A percentile compares a stretch with the other conserved stretches of the same genome.
Conservation (phyloP, 768 basidiomycete genomes). For the Hypsizygus marmoreus region DNA sequence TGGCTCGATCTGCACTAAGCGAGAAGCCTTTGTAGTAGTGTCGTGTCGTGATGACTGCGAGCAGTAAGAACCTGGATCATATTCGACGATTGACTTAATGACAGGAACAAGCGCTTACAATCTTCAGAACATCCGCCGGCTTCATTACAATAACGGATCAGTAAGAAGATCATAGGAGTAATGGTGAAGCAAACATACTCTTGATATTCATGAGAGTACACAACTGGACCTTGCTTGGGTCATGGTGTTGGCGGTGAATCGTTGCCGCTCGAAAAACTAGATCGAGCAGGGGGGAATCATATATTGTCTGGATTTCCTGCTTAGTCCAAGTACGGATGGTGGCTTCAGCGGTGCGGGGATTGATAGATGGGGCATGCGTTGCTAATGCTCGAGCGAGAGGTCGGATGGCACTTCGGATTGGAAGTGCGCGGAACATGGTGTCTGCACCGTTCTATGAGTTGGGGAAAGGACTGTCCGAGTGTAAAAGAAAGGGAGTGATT, state of each 20-base stretch:
- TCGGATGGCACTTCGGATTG: slow-evolving; percentile 25
- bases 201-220: slow-evolving; percentile 99
- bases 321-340: slow-evolving; percentile 70
- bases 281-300: slow-evolving; percentile 83
- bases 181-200: slow-evolving; percentile 56
- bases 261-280: slow-evolving; percentile 85
- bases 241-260: slow-evolving; percentile 84
- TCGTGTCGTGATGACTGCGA: slow-evolving; percentile 95
- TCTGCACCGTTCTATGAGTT: background rate
- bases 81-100: slow-evolving; percentile 6
- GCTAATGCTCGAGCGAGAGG: slow-evolving; percentile 59
- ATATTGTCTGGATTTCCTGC: slow-evolving; percentile 82
- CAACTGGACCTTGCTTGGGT: slow-evolving; percentile 89
- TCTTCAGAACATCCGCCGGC: slow-evolving; percentile 97
- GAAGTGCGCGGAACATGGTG: slow-evolving; percentile 41
- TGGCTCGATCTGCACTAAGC: slow-evolving; percentile 85
- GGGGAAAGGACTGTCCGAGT: background rate
- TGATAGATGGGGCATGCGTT: slow-evolving; percentile 54
- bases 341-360: slow-evolving; percentile 20
- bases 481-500: background rate
- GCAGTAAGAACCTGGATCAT: slow-evolving; percentile 82
- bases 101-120: slow-evolving; percentile 52
- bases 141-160: slow-evolving; percentile 28
- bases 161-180: slow-evolving; percentile 21
- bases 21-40: slow-evolving; percentile 86